These are phyloP conservation scores for Schwanniomyces polymorphus DNA, from an alignment of 805 yeast genomes.

Conservation along the genomic window DNA sequence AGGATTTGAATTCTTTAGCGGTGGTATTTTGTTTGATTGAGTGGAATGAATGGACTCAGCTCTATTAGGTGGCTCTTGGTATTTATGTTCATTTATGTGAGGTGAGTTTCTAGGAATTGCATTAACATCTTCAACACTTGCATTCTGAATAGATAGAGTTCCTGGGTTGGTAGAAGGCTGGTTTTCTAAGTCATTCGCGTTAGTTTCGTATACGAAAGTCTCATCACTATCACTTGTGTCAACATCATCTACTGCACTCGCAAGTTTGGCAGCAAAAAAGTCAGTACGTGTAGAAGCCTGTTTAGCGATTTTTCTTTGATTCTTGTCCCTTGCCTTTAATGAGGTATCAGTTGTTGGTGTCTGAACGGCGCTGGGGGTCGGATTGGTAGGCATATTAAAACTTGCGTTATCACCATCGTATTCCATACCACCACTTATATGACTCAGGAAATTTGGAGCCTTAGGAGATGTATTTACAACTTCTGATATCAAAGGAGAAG, in stretches of 20 bases:
- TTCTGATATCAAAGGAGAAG: constrained; percentile 32
- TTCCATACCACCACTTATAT: constrained; percentile 4
- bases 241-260: constrained; percentile 90
- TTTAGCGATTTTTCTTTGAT: constrained; percentile 32
- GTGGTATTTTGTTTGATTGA: constrained; percentile 12
- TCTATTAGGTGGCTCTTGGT: not conserved
- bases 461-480: constrained; percentile 37
- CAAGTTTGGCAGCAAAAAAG: constrained; percentile 90
- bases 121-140: constrained; percentile 5
- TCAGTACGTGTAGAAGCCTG: constrained; percentile 80
- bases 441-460: constrained; percentile 17
- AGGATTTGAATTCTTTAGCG: not conserved
- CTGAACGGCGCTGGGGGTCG: not conserved
- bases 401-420: constrained; percentile 5
- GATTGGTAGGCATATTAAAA: not conserved
- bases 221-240: constrained; percentile 89
- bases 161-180: constrained; percentile 4
- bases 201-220: constrained; percentile 88
- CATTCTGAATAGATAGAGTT: constrained; percentile 7
- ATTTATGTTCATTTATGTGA: not conserved
- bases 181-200: constrained; percentile 23
- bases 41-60: constrained; percentile 21
- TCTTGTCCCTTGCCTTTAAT: constrained; percentile 12
- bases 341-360: constrained; percentile 1
- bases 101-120: constrained; percentile 2